Conservation (phyloP, 1,284 basidiomycete genomes). For the Inonotus hispidus region DNA sequence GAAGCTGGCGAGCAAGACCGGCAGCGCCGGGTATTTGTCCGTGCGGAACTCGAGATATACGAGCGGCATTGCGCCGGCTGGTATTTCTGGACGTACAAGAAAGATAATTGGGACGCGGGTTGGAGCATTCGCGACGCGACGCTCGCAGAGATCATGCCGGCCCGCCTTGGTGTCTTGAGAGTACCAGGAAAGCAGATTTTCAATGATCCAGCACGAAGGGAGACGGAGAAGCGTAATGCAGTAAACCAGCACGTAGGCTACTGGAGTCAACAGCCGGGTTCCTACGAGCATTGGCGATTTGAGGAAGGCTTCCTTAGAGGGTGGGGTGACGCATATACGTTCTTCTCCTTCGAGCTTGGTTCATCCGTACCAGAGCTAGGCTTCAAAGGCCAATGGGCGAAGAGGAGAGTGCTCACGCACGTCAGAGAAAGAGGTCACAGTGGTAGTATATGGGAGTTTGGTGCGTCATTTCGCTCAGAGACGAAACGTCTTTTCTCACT, state of each 20-base stretch:
- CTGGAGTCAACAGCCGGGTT: conserved; percentile 48
- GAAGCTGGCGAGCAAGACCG: conserved; percentile 42
- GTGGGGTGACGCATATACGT: conserved; percentile 67
- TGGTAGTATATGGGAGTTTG: conserved; percentile 56
- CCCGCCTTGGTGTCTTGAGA: conserved; percentile 36
- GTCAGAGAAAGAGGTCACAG: conserved; percentile 34
- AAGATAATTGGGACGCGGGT: conserved; percentile 62
- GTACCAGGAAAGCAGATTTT: conserved; percentile 19
- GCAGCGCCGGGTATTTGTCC: conserved; percentile 48
- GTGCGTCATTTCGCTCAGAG: conserved; percentile 31
- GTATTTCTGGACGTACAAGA: conserved; percentile 90
- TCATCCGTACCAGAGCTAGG: conserved; percentile 48
- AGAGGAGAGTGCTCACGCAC: conserved; percentile 43
- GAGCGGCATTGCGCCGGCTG: conserved; percentile 67
- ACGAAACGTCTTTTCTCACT: neutral
- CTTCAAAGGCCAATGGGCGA: conserved; percentile 55
- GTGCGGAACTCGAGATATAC: conserved; percentile 65
- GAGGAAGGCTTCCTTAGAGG: conserved; percentile 59
- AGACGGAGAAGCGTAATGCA: conserved; percentile 34
- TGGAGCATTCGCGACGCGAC: conserved; percentile 76
- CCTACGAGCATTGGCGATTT: conserved; percentile 65
- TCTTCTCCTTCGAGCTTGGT: conserved; percentile 33
- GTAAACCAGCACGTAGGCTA: conserved; percentile 46
- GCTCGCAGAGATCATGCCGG: conserved; percentile 56
- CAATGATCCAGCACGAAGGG: conserved; percentile 27